phyloP scores from a whole-genome alignment of 2,329 filamentous ascomycete species.

The Neoarthrinium moseri region DNA sequence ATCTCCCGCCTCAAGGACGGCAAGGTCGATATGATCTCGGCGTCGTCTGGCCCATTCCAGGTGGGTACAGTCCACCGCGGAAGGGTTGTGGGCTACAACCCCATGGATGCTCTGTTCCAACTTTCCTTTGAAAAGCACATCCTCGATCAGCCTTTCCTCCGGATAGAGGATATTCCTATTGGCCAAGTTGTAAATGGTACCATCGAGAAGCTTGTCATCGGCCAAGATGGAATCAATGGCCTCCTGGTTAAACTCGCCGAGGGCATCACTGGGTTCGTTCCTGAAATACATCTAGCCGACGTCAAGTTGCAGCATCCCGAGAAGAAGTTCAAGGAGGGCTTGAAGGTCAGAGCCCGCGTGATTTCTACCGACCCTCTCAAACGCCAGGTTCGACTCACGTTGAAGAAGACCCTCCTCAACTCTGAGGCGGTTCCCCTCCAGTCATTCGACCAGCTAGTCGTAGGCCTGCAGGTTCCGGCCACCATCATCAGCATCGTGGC shows the following conservation, averaged over 20 bases:
- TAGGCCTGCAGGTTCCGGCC: constrained; percentile 78
- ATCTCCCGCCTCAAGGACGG: constrained; percentile 90
- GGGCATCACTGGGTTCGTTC: constrained; percentile 83
- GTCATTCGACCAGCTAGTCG: constrained; percentile 69
- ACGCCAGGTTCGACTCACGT: constrained; percentile 78
- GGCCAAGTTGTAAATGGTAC: constrained; percentile 79
- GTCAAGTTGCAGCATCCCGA: constrained; percentile 87
- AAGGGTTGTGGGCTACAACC: constrained; percentile 82
- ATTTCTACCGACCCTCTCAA: constrained; percentile 75
- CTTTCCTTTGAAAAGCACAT: constrained; percentile 80
- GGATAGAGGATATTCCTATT: constrained; percentile 85
- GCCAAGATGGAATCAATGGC: constrained; percentile 74
- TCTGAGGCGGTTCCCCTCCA: constrained; percentile 80
- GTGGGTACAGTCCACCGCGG: constrained; percentile 76
- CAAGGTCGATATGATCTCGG: constrained; percentile 80
- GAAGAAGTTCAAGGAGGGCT: constrained; percentile 89
- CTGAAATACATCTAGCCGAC: constrained; percentile 86
- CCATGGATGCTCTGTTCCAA: constrained; percentile 81
- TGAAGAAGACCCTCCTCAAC: constrained; percentile 94
- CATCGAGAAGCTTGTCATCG: constrained; percentile 81
- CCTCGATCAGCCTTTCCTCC: constrained; percentile 83
- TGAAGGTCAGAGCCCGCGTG: constrained; percentile 81
- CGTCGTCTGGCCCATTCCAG: constrained; percentile 75
- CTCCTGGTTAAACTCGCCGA: constrained; percentile 82
- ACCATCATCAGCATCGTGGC: constrained; percentile 80